Base-by-base conservation (phyloP, 495 filamentous ascomycete genomes). In the Penicillium argentinense region DNA sequence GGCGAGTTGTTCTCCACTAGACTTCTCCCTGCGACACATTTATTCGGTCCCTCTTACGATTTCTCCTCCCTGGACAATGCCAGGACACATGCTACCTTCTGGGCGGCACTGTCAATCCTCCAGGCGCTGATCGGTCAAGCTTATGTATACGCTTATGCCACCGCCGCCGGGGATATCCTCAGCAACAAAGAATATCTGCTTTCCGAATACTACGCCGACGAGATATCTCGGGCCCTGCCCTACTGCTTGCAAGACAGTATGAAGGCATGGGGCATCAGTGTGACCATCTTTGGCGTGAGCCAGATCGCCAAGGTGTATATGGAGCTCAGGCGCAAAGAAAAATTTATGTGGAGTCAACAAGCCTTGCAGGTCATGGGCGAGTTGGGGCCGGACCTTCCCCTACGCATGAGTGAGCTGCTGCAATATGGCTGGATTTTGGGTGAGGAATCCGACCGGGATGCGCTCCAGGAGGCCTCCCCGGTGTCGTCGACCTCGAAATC, bases 281-380 rank as follows among this genome's bases (percentile, higher is more conserved):
- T 30, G 25, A 16, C 42, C 27, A 45, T 45, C 14, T 51, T 51
- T 26, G 23, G 33, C 4, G 18, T 51, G 26, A 18, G 34, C n/a
- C 41, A 39, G 8, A 39, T 36, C 3, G 36, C 36, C 26, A 51
- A 51, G 42, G 36, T 51, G 6, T 51, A 51, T n/a, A 33, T 41
- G 27, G 48, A 44, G 11, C 27, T 45, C 11, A 24, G 36, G 34
- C 11, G 23, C 9, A 13, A 33, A 14, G 39, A 47, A 13, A 39
- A 47, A 12, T 47, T 44, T 19, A 9, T 30, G 3, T 44, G 28
- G 38, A 39, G 32, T 4, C 39, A 39, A 14, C 9, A 40, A 4
- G 39, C 17, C 19, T 26, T 45, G 9, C 13, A 37, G 19, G 21
- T 24, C 8, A 3, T 25, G 12, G 42, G 13, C 1, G 16, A 18